phyloP scores from a whole-genome alignment of 495 filamentous ascomycete genomes.

The Podospora pseudopauciseta region DNA sequence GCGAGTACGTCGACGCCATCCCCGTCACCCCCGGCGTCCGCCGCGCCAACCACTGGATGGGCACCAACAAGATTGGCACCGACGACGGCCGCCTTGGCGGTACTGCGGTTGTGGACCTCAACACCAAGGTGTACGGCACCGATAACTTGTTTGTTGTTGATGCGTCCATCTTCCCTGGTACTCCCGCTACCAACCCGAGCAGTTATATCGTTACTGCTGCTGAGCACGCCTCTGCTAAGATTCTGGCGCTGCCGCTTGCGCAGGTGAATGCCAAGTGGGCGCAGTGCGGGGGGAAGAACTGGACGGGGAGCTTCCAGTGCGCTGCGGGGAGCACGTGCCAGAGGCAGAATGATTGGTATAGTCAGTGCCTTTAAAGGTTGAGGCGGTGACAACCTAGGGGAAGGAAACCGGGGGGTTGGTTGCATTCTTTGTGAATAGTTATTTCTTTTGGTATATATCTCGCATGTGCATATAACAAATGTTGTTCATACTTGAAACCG shows the following conservation, averaged over 20 bases:
- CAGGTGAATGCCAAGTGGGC: slow-evolving; percentile 16
- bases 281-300: slow-evolving; percentile 46
- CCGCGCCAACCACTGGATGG: slow-evolving; percentile 68
- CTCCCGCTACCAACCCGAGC: slow-evolving; percentile 57
- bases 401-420: not conserved
- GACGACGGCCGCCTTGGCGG: slow-evolving; percentile 62
- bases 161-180: slow-evolving; percentile 60
- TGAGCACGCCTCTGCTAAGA: slow-evolving; percentile 50
- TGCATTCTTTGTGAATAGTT: slow-evolving; percentile 3
- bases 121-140: slow-evolving; percentile 68
- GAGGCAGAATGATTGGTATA: slow-evolving; percentile 28
- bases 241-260: slow-evolving; percentile 42
- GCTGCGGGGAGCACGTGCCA: slow-evolving; percentile 22
- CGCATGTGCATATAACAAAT: not conserved
- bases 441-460: not conserved
- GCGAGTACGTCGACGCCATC: slow-evolving; percentile 49
- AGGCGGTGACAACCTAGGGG: not conserved
- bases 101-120: slow-evolving; percentile 65
- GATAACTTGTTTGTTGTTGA: slow-evolving; percentile 66
- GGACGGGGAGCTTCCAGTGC: slow-evolving; percentile 26
- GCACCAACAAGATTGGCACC: slow-evolving; percentile 58
- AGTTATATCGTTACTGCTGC: slow-evolving; percentile 56
- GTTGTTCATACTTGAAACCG: not conserved
- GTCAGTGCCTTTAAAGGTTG: slow-evolving; percentile 27
- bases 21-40: slow-evolving; percentile 51